These are phyloP conservation scores for Sanguinoderma infundibulare DNA, from an alignment of 1,284 basidiomycete genomes.

Conservation along the genomic window DNA sequence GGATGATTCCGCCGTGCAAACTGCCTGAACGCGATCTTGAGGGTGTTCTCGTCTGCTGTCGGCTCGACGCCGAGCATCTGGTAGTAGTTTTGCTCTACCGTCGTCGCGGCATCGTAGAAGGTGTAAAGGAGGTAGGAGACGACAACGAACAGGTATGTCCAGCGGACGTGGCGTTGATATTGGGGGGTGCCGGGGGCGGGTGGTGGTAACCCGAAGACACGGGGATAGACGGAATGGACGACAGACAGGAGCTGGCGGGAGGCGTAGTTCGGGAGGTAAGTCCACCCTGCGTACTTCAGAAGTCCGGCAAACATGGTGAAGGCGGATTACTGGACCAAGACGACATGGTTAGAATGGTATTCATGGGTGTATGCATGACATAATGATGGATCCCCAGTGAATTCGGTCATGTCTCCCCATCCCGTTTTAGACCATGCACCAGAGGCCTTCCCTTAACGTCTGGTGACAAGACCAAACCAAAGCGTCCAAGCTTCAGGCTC, in stretches of 20 bases:
- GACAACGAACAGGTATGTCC: slow-evolving; percentile 68
- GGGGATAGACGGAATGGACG: slow-evolving; percentile 42
- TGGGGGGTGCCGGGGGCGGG: slow-evolving; percentile 47
- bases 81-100: slow-evolving; percentile 75
- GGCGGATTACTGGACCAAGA: not conserved
- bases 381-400: no score
- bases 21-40: slow-evolving; percentile 75
- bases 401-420: no score
- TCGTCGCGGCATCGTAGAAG: slow-evolving; percentile 56
- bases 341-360: not conserved
- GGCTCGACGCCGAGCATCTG: slow-evolving; percentile 69
- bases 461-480: no score
- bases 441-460: no score
- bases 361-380: no score
- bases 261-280: slow-evolving; percentile 47
- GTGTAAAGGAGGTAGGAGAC: slow-evolving; percentile 74
- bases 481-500: no score
- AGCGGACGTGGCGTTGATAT: slow-evolving; percentile 60
- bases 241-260: slow-evolving; percentile 43
- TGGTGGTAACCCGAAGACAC: slow-evolving; percentile 36
- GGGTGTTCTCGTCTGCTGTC: slow-evolving; percentile 62
- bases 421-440: no score
- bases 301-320: slow-evolving; percentile 20
- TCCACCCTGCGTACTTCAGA: slow-evolving; percentile 47
- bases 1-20: slow-evolving; percentile 82